Base-by-base conservation (phyloP, 495 filamentous ascomycete genomes). In the Hypoxylon intermedium region DNA sequence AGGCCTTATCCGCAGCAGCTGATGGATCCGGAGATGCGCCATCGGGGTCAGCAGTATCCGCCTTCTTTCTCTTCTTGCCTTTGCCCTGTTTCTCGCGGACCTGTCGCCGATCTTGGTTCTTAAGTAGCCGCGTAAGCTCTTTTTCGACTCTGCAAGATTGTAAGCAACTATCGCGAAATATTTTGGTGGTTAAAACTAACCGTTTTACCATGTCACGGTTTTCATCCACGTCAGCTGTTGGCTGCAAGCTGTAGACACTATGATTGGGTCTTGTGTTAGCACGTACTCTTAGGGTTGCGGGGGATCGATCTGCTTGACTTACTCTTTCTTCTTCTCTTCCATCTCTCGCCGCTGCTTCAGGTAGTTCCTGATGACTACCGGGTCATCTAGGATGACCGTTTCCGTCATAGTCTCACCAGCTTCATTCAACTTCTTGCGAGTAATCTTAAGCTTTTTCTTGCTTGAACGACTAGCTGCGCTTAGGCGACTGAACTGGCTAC, bases 31-130 rank as follows among this genome's bases (percentile, higher is more conserved):
- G 81, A 40, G 76, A 79, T 26, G 71, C 78, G 7, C 24, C 24
- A 23, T 71, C 74, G 42, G 71, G 75, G 16, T 75, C 79, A 26
- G 24, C 7, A 26, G 24, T 26, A 26, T 3, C 24, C 7, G 24
- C 24, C 53, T 78, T 72, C 63, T 75, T 75, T 53, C 77, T 68
- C 62, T 76, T 75, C 45, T 80, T 69, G 24, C 86, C 85, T 67
- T 96, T 96, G 31, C 67, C 60, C 54, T 92, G 88, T 62, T 92
- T 93, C 68, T 98, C 94, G 63, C 94, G 92, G 46, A 89, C 91
- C 67, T 91, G 84, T 38, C 91, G 88, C 38, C 94, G 90, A 52
- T 97, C 93, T 67, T 89, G 90, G 76, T 99, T 99, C 61, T 89
- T 87, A 62, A 92, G 81, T 4, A 99, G 81, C 44, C 94, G 89